Percentiles rank a stretch among this genome's conserved stretches.
phyloP scores from a whole-genome alignment of 2,329 filamentous ascomycete genomes.

The Ceratocystis papillata region DNA sequence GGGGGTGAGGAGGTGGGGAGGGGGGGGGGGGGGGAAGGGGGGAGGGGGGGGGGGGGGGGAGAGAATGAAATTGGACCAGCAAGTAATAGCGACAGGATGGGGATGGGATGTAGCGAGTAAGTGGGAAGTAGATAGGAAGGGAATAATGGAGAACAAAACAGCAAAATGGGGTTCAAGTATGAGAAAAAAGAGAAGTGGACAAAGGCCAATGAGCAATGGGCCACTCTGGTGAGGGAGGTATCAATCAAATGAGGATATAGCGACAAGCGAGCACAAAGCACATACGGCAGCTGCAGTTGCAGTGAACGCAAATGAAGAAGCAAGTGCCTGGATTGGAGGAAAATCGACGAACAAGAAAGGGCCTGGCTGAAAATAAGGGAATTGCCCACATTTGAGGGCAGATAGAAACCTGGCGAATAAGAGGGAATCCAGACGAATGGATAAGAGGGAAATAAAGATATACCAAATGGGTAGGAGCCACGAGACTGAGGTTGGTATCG shows the following conservation, averaged over 20 bases:
- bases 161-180: not conserved
- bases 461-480: not conserved
- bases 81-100: not conserved
- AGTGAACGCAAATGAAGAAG: not conserved
- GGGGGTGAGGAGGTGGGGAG: too few relatives aligned
- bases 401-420: conserved; percentile 4
- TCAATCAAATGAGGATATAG: conserved; percentile 5
- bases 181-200: conserved; percentile 3
- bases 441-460: not conserved
- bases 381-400: not conserved
- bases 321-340: conserved; percentile 5
- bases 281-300: not conserved
- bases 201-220: not conserved
- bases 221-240: not conserved
- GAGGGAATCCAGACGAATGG: not conserved
- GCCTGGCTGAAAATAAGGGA: not conserved
- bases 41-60: too few relatives aligned
- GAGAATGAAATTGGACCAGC: not conserved
- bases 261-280: not conserved
- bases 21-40: too few relatives aligned
- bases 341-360: not conserved
- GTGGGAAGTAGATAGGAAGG: not conserved
- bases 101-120: not conserved
- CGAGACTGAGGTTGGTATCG: not conserved
- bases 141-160: not conserved